A percentile compares a stretch with the other conserved stretches of the same genome.
These are phyloP conservation scores for Quercus lobata DNA, from an alignment of 331 rosid species.

Conservation along the genomic window DNA sequence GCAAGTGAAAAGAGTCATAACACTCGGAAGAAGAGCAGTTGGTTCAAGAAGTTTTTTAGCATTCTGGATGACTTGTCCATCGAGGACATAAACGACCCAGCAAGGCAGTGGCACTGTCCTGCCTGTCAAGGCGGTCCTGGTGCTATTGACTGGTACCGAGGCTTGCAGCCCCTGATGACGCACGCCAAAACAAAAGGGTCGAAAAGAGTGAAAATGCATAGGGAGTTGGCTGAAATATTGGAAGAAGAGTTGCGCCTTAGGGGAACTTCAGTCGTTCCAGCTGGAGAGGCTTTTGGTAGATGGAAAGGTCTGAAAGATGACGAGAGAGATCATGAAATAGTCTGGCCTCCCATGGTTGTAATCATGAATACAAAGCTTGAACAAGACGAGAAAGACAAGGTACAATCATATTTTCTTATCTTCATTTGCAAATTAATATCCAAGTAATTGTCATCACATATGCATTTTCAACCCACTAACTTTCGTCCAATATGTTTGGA, in stretches of 20 bases:
- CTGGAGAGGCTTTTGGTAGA: constrained; percentile 81
- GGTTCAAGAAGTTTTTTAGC: constrained; percentile 63
- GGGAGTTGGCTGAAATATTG: constrained; percentile 70
- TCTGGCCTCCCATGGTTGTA: constrained; percentile 92
- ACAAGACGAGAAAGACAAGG: constrained; percentile 72
- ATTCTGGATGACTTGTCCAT: constrained; percentile 53
- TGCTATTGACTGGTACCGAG: constrained; percentile 86
- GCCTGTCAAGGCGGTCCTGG: constrained; percentile 95
- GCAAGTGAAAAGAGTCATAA: constrained; percentile 72
- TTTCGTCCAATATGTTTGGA: too few species aligned
- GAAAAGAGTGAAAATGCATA: constrained; percentile 64
- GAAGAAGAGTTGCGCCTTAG: constrained; percentile 74
- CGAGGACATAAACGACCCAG: constrained; percentile 62
- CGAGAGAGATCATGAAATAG: constrained; percentile 77
- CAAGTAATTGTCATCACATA: background rate
- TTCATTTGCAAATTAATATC: background rate
- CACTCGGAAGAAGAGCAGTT: constrained; percentile 54
- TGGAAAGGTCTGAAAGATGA: constrained; percentile 78
- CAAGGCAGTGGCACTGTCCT: constrained; percentile 94
- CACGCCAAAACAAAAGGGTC: constrained; percentile 95
- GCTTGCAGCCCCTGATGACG: constrained; percentile 79
- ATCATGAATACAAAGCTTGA: constrained; percentile 77
- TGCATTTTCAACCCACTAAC: background rate
- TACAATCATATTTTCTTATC: constrained; percentile 18
- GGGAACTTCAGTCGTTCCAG: constrained; percentile 66